phyloP scores from a whole-genome alignment of 2,329 filamentous ascomycete genomes.

The Phialophora macrospora region DNA sequence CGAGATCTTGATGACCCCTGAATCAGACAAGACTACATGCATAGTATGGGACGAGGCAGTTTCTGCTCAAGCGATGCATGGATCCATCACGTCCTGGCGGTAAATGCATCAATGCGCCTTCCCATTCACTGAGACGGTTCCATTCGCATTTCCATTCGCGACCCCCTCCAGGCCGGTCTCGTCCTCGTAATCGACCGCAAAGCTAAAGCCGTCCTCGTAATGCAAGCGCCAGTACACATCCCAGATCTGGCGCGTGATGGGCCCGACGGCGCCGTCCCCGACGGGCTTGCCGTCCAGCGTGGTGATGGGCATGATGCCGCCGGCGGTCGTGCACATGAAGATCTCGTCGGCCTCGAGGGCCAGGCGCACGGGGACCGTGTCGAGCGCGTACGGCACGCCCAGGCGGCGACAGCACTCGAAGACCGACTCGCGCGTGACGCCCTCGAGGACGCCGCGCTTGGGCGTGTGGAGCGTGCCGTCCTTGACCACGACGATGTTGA shows the following conservation, averaged over 20 bases:
- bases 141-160: neutral
- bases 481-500: slow-evolving; percentile 57
- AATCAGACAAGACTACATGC: too few species aligned
- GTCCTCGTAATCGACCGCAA: slow-evolving; percentile 37
- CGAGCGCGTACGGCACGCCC: slow-evolving; percentile 49
- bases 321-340: slow-evolving; percentile 60
- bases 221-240: slow-evolving; percentile 59
- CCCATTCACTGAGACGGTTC: neutral
- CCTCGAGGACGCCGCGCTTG: slow-evolving; percentile 56
- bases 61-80: too few species aligned
- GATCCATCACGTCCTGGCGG: too few species aligned
- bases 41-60: too few species aligned
- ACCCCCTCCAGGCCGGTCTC: neutral
- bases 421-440: slow-evolving; percentile 44
- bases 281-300: slow-evolving; percentile 52
- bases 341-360: slow-evolving; percentile 56
- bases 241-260: slow-evolving; percentile 56
- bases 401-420: slow-evolving; percentile 41
- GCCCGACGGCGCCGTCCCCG: slow-evolving; percentile 51
- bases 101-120: neutral
- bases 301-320: slow-evolving; percentile 60
- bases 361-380: slow-evolving; percentile 40
- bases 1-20: too few species aligned
- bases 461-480: slow-evolving; percentile 54
- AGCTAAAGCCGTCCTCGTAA: slow-evolving; percentile 47